phyloP scores from a whole-genome alignment of 1,139 yeast genomes.

The Blastobotrys elegans region DNA sequence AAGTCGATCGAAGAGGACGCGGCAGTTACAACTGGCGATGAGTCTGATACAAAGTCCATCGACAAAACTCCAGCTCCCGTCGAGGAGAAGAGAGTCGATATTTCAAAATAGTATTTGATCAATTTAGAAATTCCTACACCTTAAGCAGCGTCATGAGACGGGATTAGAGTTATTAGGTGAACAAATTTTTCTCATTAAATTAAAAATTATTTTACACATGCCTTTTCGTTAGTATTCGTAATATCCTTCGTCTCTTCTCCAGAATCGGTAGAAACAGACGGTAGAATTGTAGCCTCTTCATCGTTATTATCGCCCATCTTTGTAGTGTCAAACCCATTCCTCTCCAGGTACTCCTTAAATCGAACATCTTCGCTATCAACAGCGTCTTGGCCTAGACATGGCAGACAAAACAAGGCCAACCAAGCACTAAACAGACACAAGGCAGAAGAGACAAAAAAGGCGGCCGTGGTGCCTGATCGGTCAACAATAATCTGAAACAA shows the following conservation, averaged over 20 bases:
- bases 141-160: too few relatives aligned
- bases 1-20: background rate
- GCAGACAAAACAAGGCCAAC: constrained; percentile 66
- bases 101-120: too few relatives aligned
- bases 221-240: background rate
- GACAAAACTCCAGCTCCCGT: too few relatives aligned
- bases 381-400: constrained; percentile 79
- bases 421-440: constrained; percentile 69
- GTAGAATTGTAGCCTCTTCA: background rate
- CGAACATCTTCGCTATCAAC: constrained; percentile 69
- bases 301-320: constrained; percentile 25
- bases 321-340: constrained; percentile 32
- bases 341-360: constrained; percentile 56
- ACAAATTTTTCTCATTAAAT: background rate
- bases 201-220: background rate
- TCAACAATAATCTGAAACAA: constrained; percentile 67
- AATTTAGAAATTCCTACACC: too few relatives aligned
- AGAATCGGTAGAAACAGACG: background rate
- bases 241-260: background rate
- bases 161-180: too few relatives aligned
- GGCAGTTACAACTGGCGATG: too few relatives aligned
- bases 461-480: constrained; percentile 45
- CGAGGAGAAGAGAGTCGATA: too few relatives aligned
- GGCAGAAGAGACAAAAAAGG: constrained; percentile 77
- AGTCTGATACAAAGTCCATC: background rate